Percentiles rank a stretch among this genome's conserved stretches.
phyloP scores from a whole-genome alignment of 2,329 filamentous ascomycete species.

The Diaporthe caulivora region DNA sequence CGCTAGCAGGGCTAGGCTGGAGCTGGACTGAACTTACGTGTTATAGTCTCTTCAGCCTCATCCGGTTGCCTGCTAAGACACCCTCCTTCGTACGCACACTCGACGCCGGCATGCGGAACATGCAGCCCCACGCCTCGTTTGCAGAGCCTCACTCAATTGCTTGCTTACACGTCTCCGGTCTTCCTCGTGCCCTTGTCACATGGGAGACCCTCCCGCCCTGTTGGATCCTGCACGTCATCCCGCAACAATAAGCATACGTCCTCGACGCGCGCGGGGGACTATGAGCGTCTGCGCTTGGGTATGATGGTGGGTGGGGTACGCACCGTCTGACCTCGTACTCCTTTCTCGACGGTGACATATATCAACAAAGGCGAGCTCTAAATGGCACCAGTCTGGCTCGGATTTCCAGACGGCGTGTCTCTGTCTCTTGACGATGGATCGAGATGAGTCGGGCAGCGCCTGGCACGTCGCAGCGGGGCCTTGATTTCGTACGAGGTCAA shows the following conservation, averaged over 20 bases:
- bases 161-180: neutral
- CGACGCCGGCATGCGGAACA: constrained; percentile 19
- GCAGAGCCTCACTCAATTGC: constrained; percentile 26
- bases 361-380: constrained; percentile 2
- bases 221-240: constrained; percentile 31
- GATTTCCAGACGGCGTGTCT: neutral
- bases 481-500: constrained; percentile 15
- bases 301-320: constrained; percentile 12
- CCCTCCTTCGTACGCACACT: constrained; percentile 13
- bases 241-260: constrained; percentile 29
- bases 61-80: constrained; percentile 25
- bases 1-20: constrained; percentile 16
- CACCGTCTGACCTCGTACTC: constrained; percentile 19
- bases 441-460: neutral
- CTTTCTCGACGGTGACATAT: constrained; percentile 6
- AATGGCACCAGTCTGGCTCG: neutral
- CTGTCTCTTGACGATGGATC: neutral
- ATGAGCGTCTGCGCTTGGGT: neutral
- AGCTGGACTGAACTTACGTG: constrained; percentile 26
- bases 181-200: constrained; percentile 25
- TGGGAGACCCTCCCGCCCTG: neutral
- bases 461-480: constrained; percentile 20
- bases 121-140: constrained; percentile 25
- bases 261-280: neutral
- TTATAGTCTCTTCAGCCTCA: constrained; percentile 24